Percentiles rank a stretch among this genome's conserved stretches.
phyloP scores from a whole-genome alignment of 129 eudicot genomes.

The Helianthus annuus region HanXRQr2.0-SUNRISE NC_035439.2:132740953-132741452 shows the following conservation, averaged over 20 bases:
- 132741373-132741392: not conserved
- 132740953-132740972: conserved; percentile 12
- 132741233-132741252: conserved; percentile 1
- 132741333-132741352: not conserved
- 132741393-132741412: too few relatives aligned
- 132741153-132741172: not conserved
- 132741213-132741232: not conserved
- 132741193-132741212: conserved; percentile 10
- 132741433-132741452: too few relatives aligned
- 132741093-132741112: conserved; percentile 26
- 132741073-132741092: conserved; percentile 25
- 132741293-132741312: not conserved
- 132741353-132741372: not conserved
- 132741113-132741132: conserved; percentile 3
- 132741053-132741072: conserved; percentile 17
- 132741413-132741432: too few relatives aligned
- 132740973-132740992: conserved; percentile 31
- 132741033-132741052: conserved; percentile 29
- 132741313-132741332: not conserved
- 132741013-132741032: conserved; percentile 21
- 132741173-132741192: not conserved
- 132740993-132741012: not conserved
- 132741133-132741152: conserved; percentile 3
- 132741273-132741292: conserved; percentile 8
- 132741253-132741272: not conserved